Conservation (phyloP, 352 stramenopile species). For the Phytophthora foliorum region DNA sequence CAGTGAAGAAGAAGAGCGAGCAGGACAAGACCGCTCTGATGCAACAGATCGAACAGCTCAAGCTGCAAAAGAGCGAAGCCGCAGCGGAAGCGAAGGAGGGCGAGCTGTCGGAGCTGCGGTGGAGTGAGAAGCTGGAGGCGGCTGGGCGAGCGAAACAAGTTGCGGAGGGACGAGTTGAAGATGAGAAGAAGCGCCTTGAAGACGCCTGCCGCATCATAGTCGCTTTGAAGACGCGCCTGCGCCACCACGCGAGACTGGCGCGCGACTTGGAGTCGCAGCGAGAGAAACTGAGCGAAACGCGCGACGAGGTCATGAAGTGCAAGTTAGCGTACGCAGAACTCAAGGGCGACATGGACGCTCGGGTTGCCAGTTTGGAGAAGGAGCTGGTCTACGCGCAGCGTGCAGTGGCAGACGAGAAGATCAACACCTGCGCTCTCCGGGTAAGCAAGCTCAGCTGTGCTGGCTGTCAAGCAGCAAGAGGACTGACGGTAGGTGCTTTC, state of each 20-base stretch:
- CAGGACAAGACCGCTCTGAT: slow-evolving; percentile 30
- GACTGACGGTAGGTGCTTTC: slow-evolving; percentile 5
- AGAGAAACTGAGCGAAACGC: slow-evolving; percentile 20
- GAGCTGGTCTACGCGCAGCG: slow-evolving; percentile 33
- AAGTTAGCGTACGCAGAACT: slow-evolving; percentile 37
- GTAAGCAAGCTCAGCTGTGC: slow-evolving; percentile 17
- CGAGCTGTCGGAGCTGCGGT: slow-evolving; percentile 29
- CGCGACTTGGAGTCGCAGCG: slow-evolving; percentile 23
- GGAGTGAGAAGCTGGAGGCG: slow-evolving; percentile 13
- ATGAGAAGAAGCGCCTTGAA: slow-evolving; percentile 31
- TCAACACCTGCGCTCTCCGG: slow-evolving; percentile 26
- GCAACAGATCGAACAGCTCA: slow-evolving; percentile 47
- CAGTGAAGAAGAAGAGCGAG: slow-evolving; percentile 20
- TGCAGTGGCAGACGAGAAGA: slow-evolving; percentile 22
- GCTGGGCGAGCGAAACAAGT: slow-evolving; percentile 16
- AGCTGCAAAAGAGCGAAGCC: slow-evolving; percentile 42
- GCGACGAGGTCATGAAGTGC: slow-evolving; percentile 36
- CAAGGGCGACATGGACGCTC: slow-evolving; percentile 36
- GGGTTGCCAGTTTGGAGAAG: slow-evolving; percentile 35
- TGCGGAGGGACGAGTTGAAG: slow-evolving; percentile 29
- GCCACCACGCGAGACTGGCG: slow-evolving; percentile 25
- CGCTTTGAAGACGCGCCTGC: slow-evolving; percentile 49
- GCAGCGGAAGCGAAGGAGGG: slow-evolving; percentile 33
- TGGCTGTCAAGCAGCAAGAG: not conserved
- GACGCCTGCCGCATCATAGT: slow-evolving; percentile 59